Conservation (phyloP, 164 flowering plant species). For the Kingdonia uniflora region DNA sequence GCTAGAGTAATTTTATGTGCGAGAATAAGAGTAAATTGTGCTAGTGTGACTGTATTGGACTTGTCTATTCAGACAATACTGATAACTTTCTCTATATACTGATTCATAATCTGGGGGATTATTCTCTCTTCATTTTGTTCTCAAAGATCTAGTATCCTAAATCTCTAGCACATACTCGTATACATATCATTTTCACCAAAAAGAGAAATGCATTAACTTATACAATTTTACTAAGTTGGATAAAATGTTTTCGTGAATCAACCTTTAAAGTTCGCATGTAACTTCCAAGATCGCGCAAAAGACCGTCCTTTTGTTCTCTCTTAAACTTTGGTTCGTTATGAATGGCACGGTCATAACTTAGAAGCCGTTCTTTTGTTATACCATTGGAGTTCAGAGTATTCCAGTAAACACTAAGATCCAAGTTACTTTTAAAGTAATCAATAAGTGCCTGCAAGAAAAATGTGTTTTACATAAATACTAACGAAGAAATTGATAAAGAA, state of each 20-base stretch:
- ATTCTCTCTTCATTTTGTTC: too few relatives aligned
- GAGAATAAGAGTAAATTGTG: too few relatives aligned
- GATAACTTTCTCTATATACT: too few relatives aligned
- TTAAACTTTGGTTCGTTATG: constrained; percentile 80
- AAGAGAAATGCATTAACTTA: background rate
- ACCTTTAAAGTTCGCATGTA: constrained; percentile 98
- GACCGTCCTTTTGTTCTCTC: constrained; percentile 78
- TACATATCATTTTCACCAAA: too few relatives aligned
- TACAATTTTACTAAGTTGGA: background rate
- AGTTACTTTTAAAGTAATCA: constrained; percentile 72
- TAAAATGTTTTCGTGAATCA: constrained; percentile 3
- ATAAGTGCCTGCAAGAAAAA: constrained; percentile 65
- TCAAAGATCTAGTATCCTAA: too few relatives aligned
- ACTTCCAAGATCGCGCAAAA: constrained; percentile 81
- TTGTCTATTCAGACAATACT: too few relatives aligned
- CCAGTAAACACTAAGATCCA: constrained; percentile 84
- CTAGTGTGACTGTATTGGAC: too few relatives aligned
- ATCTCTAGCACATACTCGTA: too few relatives aligned
- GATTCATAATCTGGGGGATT: too few relatives aligned
- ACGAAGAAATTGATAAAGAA: constrained; percentile 4
- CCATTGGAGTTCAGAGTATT: constrained; percentile 84
- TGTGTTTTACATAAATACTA: constrained; percentile 1
- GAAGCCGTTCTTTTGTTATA: constrained; percentile 89
- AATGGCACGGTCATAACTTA: constrained; percentile 96
- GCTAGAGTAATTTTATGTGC: too few relatives aligned